phyloP scores from a whole-genome alignment of 306 rosid species.

The Medicago ruthenica region DNA sequence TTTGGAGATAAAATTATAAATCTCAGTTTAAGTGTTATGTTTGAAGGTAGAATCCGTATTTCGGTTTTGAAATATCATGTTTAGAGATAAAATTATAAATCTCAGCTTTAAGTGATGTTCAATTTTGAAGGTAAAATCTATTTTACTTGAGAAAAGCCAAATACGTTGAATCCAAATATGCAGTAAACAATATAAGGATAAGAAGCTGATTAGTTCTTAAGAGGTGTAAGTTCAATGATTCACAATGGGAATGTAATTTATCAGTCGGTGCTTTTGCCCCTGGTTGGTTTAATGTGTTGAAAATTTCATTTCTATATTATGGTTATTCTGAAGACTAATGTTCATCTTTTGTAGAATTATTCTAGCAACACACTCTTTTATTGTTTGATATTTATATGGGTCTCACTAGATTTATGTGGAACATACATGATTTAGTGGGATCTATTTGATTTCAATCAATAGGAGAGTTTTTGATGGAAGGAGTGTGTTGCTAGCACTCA shows the following conservation, averaged over 20 bases:
- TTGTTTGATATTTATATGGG: neutral
- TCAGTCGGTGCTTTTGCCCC: neutral
- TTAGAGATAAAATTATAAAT: neutral
- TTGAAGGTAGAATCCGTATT: neutral
- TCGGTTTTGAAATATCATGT: neutral
- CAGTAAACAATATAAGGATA: neutral
- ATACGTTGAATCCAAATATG: neutral
- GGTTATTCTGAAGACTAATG: neutral
- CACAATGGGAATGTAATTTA: neutral
- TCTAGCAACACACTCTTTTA: neutral
- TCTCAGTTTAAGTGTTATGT: neutral
- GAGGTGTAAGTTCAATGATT: neutral
- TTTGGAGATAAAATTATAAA: neutral
- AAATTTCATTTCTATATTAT: neutral
- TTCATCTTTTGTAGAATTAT: too few species aligned
- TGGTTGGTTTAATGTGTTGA: neutral
- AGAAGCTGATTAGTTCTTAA: neutral
- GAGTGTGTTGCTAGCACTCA: neutral
- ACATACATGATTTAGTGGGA: neutral
- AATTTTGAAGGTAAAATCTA: neutral
- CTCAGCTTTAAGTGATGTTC: neutral
- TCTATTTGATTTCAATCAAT: neutral
- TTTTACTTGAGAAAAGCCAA: neutral
- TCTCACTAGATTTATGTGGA: too few species aligned
- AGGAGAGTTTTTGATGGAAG: neutral